These are phyloP conservation scores for Datisca glomerata DNA, from an alignment of 306 rosid species.

Conservation along the genomic window DNA sequence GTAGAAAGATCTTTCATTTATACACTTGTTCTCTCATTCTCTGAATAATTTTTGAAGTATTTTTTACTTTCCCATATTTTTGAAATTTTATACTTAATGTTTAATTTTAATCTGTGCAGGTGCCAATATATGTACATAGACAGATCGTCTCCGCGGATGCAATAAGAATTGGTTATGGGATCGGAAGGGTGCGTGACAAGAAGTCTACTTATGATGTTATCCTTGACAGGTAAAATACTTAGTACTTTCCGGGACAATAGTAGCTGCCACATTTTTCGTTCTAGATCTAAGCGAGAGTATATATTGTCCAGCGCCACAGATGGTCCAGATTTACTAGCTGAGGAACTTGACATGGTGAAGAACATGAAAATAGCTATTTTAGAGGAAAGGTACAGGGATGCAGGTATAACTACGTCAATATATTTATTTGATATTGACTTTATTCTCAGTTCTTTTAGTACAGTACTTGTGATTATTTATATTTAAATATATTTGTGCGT, in stretches of 20 bases:
- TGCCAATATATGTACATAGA: conserved; percentile 87
- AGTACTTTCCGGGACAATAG: conserved; percentile 6
- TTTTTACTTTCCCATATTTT: too few species aligned
- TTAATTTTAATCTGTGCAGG: conserved; percentile 49
- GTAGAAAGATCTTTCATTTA: too few species aligned
- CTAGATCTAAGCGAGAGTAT: conserved; percentile 6
- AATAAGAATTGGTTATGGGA: conserved; percentile 60
- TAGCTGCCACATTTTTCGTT: conserved; percentile 2
- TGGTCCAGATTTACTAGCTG: conserved; percentile 59
- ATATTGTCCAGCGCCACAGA: conserved; percentile 55
- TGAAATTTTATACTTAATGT: too few species aligned
- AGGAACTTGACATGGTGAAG: conserved; percentile 71
- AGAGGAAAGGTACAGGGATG: conserved; percentile 79
- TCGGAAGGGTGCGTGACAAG: conserved; percentile 42
- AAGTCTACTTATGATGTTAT: conserved; percentile 62
- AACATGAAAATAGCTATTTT: conserved; percentile 56
- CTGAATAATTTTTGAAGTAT: too few species aligned
- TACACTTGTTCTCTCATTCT: too few species aligned
- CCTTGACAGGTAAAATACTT: conserved; percentile 72
- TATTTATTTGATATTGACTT: too few species aligned
- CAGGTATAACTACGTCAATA: conserved; percentile 35
- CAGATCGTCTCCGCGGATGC: conserved; percentile 70
- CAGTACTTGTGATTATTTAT: not conserved
- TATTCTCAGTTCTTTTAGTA: too few species aligned
- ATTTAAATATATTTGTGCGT: not conserved